Percentiles rank a stretch among this genome's conserved stretches.
Evolutionary conservation across 2,329 filamentous ascomycete genomes (phyloP).

Genomic region (Aspergillus pseudonomiae): DNA sequence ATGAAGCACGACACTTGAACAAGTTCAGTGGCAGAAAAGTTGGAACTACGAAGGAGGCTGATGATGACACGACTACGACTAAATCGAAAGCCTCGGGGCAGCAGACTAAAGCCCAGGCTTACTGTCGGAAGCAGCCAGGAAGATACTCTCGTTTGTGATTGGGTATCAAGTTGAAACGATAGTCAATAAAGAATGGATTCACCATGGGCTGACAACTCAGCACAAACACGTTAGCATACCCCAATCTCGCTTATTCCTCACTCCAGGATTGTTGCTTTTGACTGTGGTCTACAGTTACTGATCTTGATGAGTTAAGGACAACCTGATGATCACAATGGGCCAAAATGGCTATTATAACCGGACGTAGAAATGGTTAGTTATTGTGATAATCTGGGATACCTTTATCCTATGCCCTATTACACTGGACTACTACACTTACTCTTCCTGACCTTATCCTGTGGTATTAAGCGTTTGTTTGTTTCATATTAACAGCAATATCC

Average conservation of each 20-base stretch:
- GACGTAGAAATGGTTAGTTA: neutral
- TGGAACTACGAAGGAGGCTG: neutral
- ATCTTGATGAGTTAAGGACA: neutral
- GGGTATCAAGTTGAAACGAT: neutral
- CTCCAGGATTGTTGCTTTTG: neutral
- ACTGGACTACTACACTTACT: neutral
- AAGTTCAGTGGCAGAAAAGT: neutral
- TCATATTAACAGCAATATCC: neutral
- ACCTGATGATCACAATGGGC: neutral
- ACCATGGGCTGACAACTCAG: neutral
- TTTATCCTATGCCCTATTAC: neutral
- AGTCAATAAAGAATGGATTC: neutral
- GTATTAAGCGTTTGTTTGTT: neutral
- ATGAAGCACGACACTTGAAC: neutral
- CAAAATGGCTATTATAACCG: neutral
- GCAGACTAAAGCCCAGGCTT: constrained; percentile 5
- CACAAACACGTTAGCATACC: neutral
- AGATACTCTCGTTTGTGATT: neutral
- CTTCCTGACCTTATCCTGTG: neutral
- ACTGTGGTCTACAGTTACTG: neutral
- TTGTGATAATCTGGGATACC: neutral
- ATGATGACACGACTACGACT: neutral
- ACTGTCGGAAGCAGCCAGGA: constrained; percentile 5
- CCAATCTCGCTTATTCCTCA: neutral
- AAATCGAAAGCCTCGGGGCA: neutral